phyloP scores from a whole-genome alignment of 163 green algal species.

The Coccomyxa subellipsoidea region DNA sequence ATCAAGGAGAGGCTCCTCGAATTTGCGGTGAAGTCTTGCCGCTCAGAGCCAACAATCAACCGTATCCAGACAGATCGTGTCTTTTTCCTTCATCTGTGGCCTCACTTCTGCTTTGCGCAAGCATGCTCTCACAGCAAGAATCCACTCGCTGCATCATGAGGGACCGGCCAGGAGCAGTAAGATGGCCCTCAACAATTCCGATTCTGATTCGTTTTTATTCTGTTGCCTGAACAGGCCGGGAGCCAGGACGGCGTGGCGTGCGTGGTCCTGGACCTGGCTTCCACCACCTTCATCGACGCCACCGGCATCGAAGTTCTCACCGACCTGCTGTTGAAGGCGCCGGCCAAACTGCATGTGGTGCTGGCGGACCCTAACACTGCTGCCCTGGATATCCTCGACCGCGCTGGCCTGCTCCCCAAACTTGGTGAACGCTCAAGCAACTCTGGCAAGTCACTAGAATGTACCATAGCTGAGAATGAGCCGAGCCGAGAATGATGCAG shows the following conservation, averaged over 20 bases:
- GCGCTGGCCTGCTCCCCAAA: background rate
- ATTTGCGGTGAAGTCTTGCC: conserved; percentile 37
- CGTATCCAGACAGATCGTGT: no score
- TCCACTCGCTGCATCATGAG: no score
- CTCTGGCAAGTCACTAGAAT: background rate
- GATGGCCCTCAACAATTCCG: no score
- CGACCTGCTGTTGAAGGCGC: conserved; percentile 26
- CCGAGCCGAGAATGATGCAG: background rate
- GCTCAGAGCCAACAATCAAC: no score
- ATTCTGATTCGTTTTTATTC: no score
- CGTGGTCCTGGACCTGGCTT: background rate
- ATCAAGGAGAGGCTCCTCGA: conserved; percentile 55
- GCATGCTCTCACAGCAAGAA: no score
- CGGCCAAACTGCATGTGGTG: background rate
- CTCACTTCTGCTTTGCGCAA: no score
- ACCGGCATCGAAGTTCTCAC: conserved; percentile 53
- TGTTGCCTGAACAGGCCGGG: background rate
- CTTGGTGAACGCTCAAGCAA: background rate
- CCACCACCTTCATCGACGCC: conserved; percentile 44
- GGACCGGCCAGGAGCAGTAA: no score
- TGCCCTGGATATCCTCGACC: conserved; percentile 11
- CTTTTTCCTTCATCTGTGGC: no score
- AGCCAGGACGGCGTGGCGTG: background rate
- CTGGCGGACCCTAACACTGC: conserved; percentile 15
- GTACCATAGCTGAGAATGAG: background rate